Percentiles rank a stretch among this genome's conserved stretches.
phyloP scores from a whole-genome alignment of 306 rosid genomes.

The barrel medic (Medicago truncatula) region DNA sequence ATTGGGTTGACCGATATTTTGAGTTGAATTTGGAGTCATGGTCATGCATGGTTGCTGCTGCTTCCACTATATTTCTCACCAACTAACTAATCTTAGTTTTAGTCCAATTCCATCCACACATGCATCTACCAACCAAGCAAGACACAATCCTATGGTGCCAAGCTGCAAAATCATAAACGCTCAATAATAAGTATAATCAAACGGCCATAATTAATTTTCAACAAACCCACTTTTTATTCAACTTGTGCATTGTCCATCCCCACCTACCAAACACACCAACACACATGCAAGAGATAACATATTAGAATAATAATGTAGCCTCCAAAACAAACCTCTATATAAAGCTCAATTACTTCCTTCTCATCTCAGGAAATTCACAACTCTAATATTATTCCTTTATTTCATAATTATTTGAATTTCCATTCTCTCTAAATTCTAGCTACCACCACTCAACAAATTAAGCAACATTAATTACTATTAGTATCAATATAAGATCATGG shows the following conservation, averaged over 20 bases:
- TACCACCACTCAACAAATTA: not conserved
- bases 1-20: not conserved
- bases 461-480: not conserved
- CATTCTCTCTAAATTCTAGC: not conserved
- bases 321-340: constrained; percentile 43
- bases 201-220: constrained; percentile 44
- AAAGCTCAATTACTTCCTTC: constrained; percentile 31
- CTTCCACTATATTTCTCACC: constrained; percentile 15
- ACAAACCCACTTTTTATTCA: constrained; percentile 47
- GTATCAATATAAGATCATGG: constrained; percentile 40
- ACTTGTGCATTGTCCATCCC: constrained; percentile 51
- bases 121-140: not conserved
- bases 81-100: not conserved
- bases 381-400: constrained; percentile 16
- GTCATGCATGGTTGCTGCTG: constrained; percentile 21
- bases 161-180: constrained; percentile 35
- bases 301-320: not conserved
- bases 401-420: not conserved
- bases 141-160: not conserved
- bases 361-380: constrained; percentile 41
- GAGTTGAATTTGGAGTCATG: not conserved
- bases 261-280: constrained; percentile 54
- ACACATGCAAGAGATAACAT: not conserved
- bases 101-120: not conserved
- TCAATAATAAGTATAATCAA: constrained; percentile 2